Evolutionary conservation across 202 grass and related monocot species (phyloP), one percentile per base, ranked within the genome.

Genomic region (Zoysia matrella): DNA sequence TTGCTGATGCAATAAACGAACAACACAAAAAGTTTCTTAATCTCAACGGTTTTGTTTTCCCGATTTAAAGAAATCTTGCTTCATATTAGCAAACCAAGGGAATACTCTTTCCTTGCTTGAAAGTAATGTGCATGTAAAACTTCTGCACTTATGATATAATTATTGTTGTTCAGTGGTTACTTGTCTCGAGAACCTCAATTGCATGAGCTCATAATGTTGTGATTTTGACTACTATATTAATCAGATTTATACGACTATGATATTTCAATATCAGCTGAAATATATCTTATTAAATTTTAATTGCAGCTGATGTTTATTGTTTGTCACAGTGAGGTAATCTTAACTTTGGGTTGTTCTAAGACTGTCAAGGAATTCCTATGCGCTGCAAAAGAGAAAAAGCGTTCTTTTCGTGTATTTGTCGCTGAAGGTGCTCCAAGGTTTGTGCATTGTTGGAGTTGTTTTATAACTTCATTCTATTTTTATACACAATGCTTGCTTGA

Each of bases 361-460:
- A 36, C 30, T 36, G 30, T 36, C 30, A 36, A 36, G 30, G 30
- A 36, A 36, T 36, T 36, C 30, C 30, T 36, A 36, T 36, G 30
- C 30, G 30, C 30, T 36, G 30, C 30, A 36, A 36, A 36, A 36
- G 30, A 36, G 30, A 36, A 36, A 36, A 36, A 36, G 30, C 30
- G 30, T 36, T 36, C 30, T 36, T 36, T 36, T 36, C 30, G 30
- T 36, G 30, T 36, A 36, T 36, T 36, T 36, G 30, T 36, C 30
- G 30, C 30, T 36, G 30, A 36, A 36, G 30, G 30, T 36, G 30
- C 30, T 36, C 30, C 30, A 36, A 36, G 30, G 30, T 36, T 36
- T 80, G 79, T 83, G 62, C 6, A 6, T 80, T 65, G 66, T 86
- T 72, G 63, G 9, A 73, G 49, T 45, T 67, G 47, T 51, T 8